Percentiles rank a stretch among this genome's conserved stretches.
phyloP scores from a whole-genome alignment of 495 filamentous ascomycete species.

The Pyrenula massariospora region DNA sequence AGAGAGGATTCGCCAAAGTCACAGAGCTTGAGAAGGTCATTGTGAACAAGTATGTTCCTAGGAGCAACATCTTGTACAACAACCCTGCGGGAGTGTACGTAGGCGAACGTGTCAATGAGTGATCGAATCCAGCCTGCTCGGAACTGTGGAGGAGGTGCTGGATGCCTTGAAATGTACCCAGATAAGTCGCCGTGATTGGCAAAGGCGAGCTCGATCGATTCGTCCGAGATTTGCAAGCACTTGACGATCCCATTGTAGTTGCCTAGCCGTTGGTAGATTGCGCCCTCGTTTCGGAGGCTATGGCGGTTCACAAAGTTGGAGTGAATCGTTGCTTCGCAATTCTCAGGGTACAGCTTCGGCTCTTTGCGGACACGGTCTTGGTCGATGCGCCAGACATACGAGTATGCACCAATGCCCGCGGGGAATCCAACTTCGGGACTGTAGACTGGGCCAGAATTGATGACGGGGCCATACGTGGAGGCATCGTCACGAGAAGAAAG shows the following conservation, averaged over 20 bases:
- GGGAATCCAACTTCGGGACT: no score
- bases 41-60: conserved; percentile 8
- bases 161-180: neutral
- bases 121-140: neutral
- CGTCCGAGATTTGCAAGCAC: neutral
- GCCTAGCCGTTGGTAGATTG: neutral
- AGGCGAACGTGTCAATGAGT: neutral
- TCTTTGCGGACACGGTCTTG: no score
- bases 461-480: no score
- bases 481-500: no score
- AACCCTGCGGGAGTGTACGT: conserved; percentile 1
- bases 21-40: conserved; percentile 4
- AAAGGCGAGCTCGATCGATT: neutral
- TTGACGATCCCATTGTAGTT: neutral
- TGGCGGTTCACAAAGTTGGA: no score
- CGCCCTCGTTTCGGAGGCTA: neutral
- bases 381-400: no score
- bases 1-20: conserved; percentile 7
- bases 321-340: no score
- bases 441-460: no score
- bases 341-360: no score
- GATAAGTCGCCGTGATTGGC: neutral
- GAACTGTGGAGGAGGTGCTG: neutral
- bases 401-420: no score
- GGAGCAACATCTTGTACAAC: conserved; percentile 10